Evolutionary conservation across 495 filamentous ascomycete genomes (phyloP), one percentile per base, ranked within the genome.

Genomic region (Platismatia glauca): DNA sequence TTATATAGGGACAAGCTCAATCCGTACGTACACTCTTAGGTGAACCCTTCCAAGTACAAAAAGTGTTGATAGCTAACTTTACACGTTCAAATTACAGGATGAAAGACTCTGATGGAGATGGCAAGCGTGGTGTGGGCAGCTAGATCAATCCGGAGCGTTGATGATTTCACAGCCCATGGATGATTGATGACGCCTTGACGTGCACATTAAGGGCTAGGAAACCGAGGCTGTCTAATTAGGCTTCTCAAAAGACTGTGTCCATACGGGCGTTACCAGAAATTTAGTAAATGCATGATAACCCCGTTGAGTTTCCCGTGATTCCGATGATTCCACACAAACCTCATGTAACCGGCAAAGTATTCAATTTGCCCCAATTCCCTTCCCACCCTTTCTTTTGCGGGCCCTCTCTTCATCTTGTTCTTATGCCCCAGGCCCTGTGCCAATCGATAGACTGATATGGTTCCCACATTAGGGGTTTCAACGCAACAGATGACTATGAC

Each of bases 91-190:
- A 31, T 33, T 7, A 53, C 7, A 53, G 50, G 1, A 62, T 39
- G 22, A 62, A 62, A 39, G 75, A 79, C 65, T 58, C 77, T 11
- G 70, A 76, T 62, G 69, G 72, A 33, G 75, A 79, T 70, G 76
- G 76, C 50, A 77, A 79, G 71, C 67, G 68, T 12, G 78, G 78
- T 24, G 44, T 80, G 37, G 77, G 78, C 71, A 65, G 73, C 46
- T 80, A 70, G 59, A 57, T 55, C 34, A 22, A 50, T 22, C 37
- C 37, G 8, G 33, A 31, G 39, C 41, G 37, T 29, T 38, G 22
- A 50, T 27, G 38, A 29, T 18, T 59, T 22, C 16, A 16, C 27
- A 34, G 43, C 34, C 52, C 29, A 44, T 22, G 29, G 11, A 55
- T 34, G 52, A 33, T 18, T 18, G n/a, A 41, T 18, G 39, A 41